These are phyloP conservation scores for Poterioochromonas sp. DNA, from an alignment of 352 stramenopile species.

Conservation along the genomic window DNA sequence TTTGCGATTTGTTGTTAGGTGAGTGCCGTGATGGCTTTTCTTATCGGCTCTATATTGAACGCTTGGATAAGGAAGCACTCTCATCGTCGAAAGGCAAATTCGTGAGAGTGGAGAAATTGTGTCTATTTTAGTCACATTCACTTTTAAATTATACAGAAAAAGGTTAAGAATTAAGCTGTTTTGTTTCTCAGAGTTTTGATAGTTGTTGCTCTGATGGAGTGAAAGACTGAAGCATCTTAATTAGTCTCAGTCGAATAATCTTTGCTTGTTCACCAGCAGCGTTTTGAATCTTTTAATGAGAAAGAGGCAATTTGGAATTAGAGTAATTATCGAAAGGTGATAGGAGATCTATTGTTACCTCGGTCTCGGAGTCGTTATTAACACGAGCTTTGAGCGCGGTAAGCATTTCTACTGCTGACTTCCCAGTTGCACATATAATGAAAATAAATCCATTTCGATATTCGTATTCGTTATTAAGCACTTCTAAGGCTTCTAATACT, in stretches of 20 bases:
- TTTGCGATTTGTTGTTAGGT: no score
- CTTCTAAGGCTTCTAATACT: slow-evolving; percentile 35
- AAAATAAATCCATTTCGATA: slow-evolving; percentile 45
- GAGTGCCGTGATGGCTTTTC: no score
- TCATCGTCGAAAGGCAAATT: no score
- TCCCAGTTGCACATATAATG: slow-evolving; percentile 46
- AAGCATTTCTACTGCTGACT: slow-evolving; percentile 46
- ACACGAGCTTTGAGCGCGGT: slow-evolving; percentile 38
- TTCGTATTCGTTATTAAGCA: slow-evolving; percentile 41
- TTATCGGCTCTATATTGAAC: no score
- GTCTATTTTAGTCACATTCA: no score
- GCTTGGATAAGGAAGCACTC: no score
- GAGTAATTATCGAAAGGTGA: no score
- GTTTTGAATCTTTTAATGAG: slow-evolving; percentile 34
- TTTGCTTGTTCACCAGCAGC: slow-evolving; percentile 45
- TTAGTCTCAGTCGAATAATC: slow-evolving; percentile 44
- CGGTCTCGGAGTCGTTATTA: slow-evolving; percentile 38
- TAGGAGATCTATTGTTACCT: slow-evolving; percentile 39
- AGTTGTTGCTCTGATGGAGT: neutral
- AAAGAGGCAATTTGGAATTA: no score
- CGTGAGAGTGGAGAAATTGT: no score
- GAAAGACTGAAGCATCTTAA: slow-evolving; percentile 36
- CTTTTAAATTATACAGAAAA: no score
- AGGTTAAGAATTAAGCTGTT: no score
- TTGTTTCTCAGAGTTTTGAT: no score